phyloP scores from a whole-genome alignment of 148 eudicot species.

The Hydrangea macrophylla region DNA sequence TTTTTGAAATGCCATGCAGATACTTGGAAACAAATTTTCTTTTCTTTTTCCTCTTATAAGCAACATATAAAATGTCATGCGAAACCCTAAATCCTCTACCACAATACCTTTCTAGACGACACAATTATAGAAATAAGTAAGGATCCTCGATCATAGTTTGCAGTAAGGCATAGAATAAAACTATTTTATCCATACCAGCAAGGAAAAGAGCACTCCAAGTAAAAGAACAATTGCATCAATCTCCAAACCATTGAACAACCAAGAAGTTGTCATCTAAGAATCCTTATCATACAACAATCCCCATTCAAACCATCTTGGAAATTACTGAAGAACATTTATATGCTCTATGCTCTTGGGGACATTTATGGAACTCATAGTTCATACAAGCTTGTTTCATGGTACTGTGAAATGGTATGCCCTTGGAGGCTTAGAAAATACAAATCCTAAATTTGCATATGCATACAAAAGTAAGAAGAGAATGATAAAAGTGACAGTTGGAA shows the following conservation, averaged over 20 bases:
- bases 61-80: background rate
- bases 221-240: too few species aligned
- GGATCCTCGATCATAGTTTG: background rate
- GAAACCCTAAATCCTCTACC: background rate
- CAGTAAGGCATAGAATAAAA: background rate
- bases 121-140: background rate
- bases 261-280: too few species aligned
- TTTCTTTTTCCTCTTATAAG: too few species aligned
- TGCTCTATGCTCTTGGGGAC: too few species aligned
- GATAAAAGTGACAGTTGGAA: constrained; percentile 2
- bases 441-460: constrained; percentile 6
- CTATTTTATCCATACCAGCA: background rate
- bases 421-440: background rate
- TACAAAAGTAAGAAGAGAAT: background rate
- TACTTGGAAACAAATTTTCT: too few species aligned
- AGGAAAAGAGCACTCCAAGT: too few species aligned
- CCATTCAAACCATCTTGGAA: too few species aligned
- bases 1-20: background rate
- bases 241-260: too few species aligned
- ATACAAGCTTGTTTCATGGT: too few species aligned
- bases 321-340: background rate
- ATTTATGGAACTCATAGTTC: too few species aligned
- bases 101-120: background rate
- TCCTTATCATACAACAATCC: too few species aligned
- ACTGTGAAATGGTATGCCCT: too few species aligned